Evolutionary conservation across 2,329 filamentous ascomycete species (phyloP), one percentile per base, ranked within the genome.

Genomic region (Xylaria sp.): DNA sequence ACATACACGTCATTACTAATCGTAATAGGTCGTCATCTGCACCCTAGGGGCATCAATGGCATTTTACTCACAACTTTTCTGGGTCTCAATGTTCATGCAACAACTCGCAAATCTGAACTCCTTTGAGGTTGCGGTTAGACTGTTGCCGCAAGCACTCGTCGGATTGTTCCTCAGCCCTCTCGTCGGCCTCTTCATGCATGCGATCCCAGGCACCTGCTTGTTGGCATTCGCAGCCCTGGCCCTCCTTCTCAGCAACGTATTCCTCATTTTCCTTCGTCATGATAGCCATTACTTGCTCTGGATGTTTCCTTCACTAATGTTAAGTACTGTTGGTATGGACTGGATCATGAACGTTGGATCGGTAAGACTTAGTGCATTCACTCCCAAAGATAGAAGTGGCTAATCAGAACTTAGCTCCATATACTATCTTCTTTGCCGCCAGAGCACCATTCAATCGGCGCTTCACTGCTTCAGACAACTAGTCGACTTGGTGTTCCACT

Each of bases 291-390:
- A 80, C 57, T 73, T 79, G 48, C 62, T 73, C 28, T 78, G 75
- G 73, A 75, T 79, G 65, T 76, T 79, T 23, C 78, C 78, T 9
- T 77, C 77, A 4, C 58, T 80, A 13, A 72, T 79, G 64, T 64
- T 79, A 54, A 78, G 78, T 51, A 78, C 78, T 8, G 60, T 80
- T 57, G 76, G 78, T 43, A 78, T 79, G 74, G 78, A 80, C 69
- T 80, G 78, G 78, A 74, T 72, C 67, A 77, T 80, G 72, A 79
- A 79, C 56, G 76, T 79, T 73, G 77, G 77, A 69, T 79, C 76
- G 46, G 76, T 79, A 72, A 72, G 77, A 66, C 36, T 51, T 7
- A 54, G 48, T 33, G 6, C 9, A 48, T 10, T n/a, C 12, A 23
- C 12, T 7, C 9, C 28, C 6, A 20, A 15, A 33, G 36, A 41